Evolutionary conservation across 2,329 filamentous ascomycete genomes (phyloP).

Genomic region (Pezicula carpinea): DNA sequence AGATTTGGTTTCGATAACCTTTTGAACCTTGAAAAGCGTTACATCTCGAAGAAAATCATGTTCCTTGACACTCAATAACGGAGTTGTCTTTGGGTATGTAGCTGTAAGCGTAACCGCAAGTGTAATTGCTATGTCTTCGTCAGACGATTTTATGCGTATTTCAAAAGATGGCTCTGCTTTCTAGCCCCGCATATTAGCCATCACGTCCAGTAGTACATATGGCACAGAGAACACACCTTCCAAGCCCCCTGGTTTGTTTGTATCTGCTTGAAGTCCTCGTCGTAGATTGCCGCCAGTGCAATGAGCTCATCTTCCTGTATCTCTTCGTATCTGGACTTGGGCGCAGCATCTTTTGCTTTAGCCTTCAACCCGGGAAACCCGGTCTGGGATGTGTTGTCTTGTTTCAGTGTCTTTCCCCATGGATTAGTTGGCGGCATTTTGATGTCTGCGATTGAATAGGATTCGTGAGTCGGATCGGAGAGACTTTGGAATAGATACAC

Average conservation of each 20-base stretch:
- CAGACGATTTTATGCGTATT: slow-evolving; percentile 68
- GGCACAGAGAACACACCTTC: slow-evolving; percentile 58
- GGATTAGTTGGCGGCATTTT: slow-evolving; percentile 29
- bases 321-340: slow-evolving; percentile 68
- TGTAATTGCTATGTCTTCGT: slow-evolving; percentile 65
- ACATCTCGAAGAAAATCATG: slow-evolving; percentile 62
- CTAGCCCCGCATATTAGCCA: slow-evolving; percentile 31
- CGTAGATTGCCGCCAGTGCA: slow-evolving; percentile 81
- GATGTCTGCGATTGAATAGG: slow-evolving; percentile 8
- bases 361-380: slow-evolving; percentile 21
- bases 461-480: slow-evolving; percentile 7
- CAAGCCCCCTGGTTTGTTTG: slow-evolving; percentile 69
- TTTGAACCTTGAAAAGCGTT: slow-evolving; percentile 66
- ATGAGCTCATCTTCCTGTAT: slow-evolving; percentile 85
- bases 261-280: slow-evolving; percentile 78
- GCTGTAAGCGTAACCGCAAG: slow-evolving; percentile 80
- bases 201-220: background rate
- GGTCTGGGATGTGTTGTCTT: slow-evolving; percentile 31
- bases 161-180: slow-evolving; percentile 82
- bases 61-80: slow-evolving; percentile 65
- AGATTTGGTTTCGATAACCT: slow-evolving; percentile 55
- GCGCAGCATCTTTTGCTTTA: slow-evolving; percentile 28
- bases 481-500: slow-evolving; percentile 15
- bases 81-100: slow-evolving; percentile 83
- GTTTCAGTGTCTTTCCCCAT: slow-evolving; percentile 27